Evolutionary conservation across 2,329 filamentous ascomycete genomes (phyloP), one percentile per base, ranked within the genome.

Genomic region (Endocalyx cinctus): DNA sequence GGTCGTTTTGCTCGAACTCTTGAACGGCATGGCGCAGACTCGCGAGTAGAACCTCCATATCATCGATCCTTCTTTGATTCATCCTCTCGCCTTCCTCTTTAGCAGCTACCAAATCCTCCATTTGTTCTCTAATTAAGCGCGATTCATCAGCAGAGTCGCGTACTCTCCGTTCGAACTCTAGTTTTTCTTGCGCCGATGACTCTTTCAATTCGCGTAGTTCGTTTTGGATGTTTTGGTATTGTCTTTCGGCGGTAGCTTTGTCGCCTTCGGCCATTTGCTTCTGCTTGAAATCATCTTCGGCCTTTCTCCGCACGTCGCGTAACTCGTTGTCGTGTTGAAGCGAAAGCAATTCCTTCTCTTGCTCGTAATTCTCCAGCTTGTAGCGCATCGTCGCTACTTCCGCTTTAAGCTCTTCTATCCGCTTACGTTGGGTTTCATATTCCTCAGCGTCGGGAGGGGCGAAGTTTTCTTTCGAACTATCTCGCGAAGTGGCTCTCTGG

Each of bases 381-480:
- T 96, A 98, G 41, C 82, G 82, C 31, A 96, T 67, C 0, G 87
- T 86, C 41, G 89, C 92, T 26, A 97, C 70, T 60, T 96, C 87
- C 2, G 90, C 87, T 53, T 90, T 89, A 17, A 97, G 71, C 44
- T 89, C 83, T 52, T 97, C 89, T 39, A 73, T 75, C 22, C 66
- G 66, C 35, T 64, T 70, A 30, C 69, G 66, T 52, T 74, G 75
- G 28, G 65, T 69, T 51, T 79, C 75, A 51, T 77, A 76, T 35
- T 72, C 67, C 38, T 77, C 70, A n/a, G 69, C 68, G 38, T 78
- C 75, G 1, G 71, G 64, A 0, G 76, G 75, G 19, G 73, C 70
- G 46, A 73, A 64, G 50, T 79, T 79, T 51, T 75, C 77, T 50
- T 75, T 79, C 41, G 62, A 74, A 51, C 73, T 77, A 36, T 78